Base-by-base conservation (phyloP, 1,284 basidiomycete genomes). In the Schizophyllum amplum region DNA sequence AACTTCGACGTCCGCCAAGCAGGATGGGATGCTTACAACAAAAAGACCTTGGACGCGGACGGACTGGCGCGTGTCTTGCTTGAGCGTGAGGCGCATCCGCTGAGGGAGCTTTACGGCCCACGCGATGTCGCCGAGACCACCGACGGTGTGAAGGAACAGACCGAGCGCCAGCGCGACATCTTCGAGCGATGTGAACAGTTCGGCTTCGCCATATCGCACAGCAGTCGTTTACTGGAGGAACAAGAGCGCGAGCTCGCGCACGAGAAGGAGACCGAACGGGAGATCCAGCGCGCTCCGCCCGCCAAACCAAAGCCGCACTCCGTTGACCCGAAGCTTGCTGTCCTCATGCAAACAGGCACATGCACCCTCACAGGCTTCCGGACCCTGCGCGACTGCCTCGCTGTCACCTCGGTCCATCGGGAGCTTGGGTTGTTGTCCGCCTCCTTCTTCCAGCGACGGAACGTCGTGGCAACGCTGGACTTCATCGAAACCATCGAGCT, bases 161-260 rank as follows among this genome's bases (percentile, higher is more conserved):
- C 33, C 7, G 33, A 9, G 17, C 33, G 33, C 7, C 33, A 42
- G 7, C 33, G 33, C 33, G 33, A 42, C 3, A 42, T 42, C 11
- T 42, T 4, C 33, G 27, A 23, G 1, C 25, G 50, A 4, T 56
- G 55, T 22, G 15, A 20, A 23, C 26, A 52, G 22, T 51, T 52
- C 21, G 55, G 50, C 3, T 33, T 56, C 25, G 48, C 20, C 15
- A 15, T 13, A 3, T 42, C 51, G 25, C 26, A 17, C 4, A 47
- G 22, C 22, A 52, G 51, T 46, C 26, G 6, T 1, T 46, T 59
- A 11, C 53, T 48, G 13, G 59, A 60, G 47, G 59, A 60, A 24
- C 59, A 60, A 20, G 59, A 60, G 33, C 47, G 59, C 25, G 59
- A 60, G 11, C 24, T 60, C 3, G 54, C 59, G 13, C 59, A 60